phyloP scores from a whole-genome alignment of 1,139 yeast species.

The Hyphopichia pseudoburtonii region DNA sequence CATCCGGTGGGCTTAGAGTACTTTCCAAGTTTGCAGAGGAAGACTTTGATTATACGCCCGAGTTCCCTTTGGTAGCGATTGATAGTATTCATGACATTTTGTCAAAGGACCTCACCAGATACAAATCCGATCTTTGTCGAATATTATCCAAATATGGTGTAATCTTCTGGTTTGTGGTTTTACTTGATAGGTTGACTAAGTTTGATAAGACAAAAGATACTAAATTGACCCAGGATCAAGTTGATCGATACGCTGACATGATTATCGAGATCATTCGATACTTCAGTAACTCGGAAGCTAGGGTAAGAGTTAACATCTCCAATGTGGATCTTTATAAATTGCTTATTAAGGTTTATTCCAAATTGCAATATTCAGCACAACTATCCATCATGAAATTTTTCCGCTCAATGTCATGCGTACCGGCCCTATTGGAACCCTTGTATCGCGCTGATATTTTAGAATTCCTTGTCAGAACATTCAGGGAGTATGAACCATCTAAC shows the following conservation, averaged over 20 bases:
- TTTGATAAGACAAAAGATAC: conserved; percentile 9
- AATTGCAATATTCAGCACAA: conserved; percentile 32
- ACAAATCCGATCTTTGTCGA: conserved; percentile 57
- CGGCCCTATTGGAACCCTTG: conserved; percentile 33
- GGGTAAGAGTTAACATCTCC: conserved; percentile 40
- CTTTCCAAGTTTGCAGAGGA: conserved; percentile 55
- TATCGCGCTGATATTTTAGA: conserved; percentile 44
- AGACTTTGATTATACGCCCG: conserved; percentile 46
- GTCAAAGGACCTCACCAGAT: conserved; percentile 42
- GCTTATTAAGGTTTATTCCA: conserved; percentile 38
- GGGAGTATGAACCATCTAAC: conserved; percentile 26
- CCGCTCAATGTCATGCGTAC: conserved; percentile 42
- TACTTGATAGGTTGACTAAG: conserved; percentile 34
- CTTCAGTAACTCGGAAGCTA: conserved; percentile 46
- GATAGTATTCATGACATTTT: conserved; percentile 47
- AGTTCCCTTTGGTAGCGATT: conserved; percentile 48
- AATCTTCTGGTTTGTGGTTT: conserved; percentile 49
- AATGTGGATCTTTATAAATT: conserved; percentile 47
- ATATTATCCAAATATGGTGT: conserved; percentile 50
- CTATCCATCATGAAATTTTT: conserved; percentile 41
- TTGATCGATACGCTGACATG: conserved; percentile 33
- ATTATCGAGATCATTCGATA: conserved; percentile 39
- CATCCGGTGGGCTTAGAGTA: conserved; percentile 58
- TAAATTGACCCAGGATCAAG: conserved; percentile 17
- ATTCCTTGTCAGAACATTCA: conserved; percentile 32